Base-by-base conservation (phyloP, 345 rosid species). In the Physaria fendleri region DNA sequence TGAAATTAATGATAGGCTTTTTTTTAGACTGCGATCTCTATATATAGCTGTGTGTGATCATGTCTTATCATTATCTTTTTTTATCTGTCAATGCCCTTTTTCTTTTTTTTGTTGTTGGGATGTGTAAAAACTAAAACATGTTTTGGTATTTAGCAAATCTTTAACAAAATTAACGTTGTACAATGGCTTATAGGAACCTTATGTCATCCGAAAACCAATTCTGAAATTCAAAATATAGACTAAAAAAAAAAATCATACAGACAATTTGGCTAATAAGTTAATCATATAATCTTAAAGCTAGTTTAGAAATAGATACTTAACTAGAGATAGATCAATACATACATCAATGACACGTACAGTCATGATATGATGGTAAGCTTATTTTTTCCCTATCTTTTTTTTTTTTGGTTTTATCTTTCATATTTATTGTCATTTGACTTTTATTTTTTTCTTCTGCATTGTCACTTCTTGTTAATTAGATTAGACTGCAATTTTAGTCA, bases 1-100 rank as follows among this genome's bases (percentile, higher is more conserved):
- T 35, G 51, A 59, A 15, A 32, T 28, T 57, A 66, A 58, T 66
- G 51, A 57, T 39, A 51, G 49, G n/a, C n/a, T n/a, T 57, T 48
- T 66, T 56, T 59, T 35, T 66, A 48, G 52, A 65, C 52, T 58
- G 71, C 71, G 52, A 66, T 39, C 44, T 66, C 21, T 56, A 15
- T 56, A 65, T 29, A 8, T 46, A 66, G 71, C 71, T 66, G 66
- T 33, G 1, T 23, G 66, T 33, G 1, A 16, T 24, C 5, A 35
- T 34, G 60, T 59, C 65, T 50, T 67, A 8, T 50, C 59, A 50
- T 18, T 13, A 45, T 12, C 50, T 29, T 28, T 15, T 17, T 49
- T 9, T 34, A 2, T 34, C 6, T 10, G 21, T 53, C 17, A 28
- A 5, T 1, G 12, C 1, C 25, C 21, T 20, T 10, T 24, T 23